Percentiles rank a stretch among this genome's conserved stretches.
These are phyloP conservation scores for Plectranthus barbatus DNA, from an alignment of 257 asterid genomes.

Conservation along the genomic window DNA sequence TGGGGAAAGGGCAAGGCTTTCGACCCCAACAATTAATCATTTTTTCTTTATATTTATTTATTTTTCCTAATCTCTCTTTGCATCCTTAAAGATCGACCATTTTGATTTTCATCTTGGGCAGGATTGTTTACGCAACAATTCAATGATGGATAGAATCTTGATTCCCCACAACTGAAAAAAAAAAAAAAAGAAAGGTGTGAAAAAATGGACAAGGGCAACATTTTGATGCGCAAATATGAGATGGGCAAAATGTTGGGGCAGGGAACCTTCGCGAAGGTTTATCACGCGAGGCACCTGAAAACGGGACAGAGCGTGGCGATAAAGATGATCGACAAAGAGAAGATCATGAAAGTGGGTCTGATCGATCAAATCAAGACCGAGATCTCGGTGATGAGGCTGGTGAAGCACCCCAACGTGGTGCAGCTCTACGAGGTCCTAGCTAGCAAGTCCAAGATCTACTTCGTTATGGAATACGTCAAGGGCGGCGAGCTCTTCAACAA, in stretches of 20 bases:
- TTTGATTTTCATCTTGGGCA: no score
- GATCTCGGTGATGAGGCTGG: conserved; percentile 70
- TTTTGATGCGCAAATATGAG: conserved; percentile 69
- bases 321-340: conserved; percentile 65
- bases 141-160: no score
- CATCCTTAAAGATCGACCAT: no score
- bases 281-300: conserved; percentile 53
- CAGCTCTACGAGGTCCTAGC: conserved; percentile 75
- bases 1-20: no score
- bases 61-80: no score
- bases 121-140: no score
- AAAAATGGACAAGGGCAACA: conserved; percentile 19
- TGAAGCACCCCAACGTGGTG: conserved; percentile 76
- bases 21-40: no score
- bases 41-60: no score
- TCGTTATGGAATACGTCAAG: no score
- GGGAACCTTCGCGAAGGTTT: conserved; percentile 85
- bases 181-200: background rate
- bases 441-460: no score
- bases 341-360: conserved; percentile 50
- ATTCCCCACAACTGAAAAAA: no score
- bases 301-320: conserved; percentile 66
- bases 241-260: conserved; percentile 74
- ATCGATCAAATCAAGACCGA: conserved; percentile 82
- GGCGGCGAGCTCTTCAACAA: no score